Conservation (phyloP, 2,329 filamentous ascomycete species). For the Fusarium sterilihyphosum region DNA sequence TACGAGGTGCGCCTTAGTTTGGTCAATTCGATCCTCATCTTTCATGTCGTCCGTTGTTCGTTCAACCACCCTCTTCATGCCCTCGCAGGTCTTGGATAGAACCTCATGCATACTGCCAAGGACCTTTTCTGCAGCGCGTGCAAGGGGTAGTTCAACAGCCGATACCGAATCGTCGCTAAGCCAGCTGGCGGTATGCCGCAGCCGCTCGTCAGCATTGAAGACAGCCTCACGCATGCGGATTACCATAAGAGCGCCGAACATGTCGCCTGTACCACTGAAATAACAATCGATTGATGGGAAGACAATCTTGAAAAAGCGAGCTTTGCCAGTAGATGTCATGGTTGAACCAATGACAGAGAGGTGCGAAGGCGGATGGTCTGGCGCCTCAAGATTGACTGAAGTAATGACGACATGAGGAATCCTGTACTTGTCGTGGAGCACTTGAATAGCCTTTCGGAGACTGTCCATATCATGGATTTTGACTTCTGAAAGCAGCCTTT, state of each 20-base stretch:
- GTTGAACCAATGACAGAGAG: slow-evolving; percentile 83
- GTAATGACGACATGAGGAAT: slow-evolving; percentile 94
- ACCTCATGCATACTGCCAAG: slow-evolving; percentile 93
- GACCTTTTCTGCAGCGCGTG: slow-evolving; percentile 85
- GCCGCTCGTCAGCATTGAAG: slow-evolving; percentile 47
- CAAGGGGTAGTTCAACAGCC: slow-evolving; percentile 80
- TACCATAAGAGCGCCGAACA: slow-evolving; percentile 94
- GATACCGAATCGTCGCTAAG: slow-evolving; percentile 76
- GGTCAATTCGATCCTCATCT: slow-evolving; percentile 56
- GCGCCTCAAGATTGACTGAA: slow-evolving; percentile 76
- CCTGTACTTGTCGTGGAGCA: slow-evolving; percentile 78
- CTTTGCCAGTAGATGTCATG: slow-evolving; percentile 67
- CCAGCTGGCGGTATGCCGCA: slow-evolving; percentile 74
- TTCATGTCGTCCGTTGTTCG: slow-evolving; percentile 55
- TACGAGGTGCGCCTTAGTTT: slow-evolving; percentile 71
- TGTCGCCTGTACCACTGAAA: slow-evolving; percentile 96
- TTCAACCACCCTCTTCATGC: slow-evolving; percentile 64
- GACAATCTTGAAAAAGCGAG: slow-evolving; percentile 88
- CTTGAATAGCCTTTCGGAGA: slow-evolving; percentile 78
- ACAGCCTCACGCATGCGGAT: slow-evolving; percentile 89
- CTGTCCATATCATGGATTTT: slow-evolving; percentile 80
- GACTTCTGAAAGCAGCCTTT: slow-evolving; percentile 84
- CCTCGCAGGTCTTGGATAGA: slow-evolving; percentile 73
- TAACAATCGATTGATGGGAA: slow-evolving; percentile 91
- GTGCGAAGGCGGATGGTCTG: slow-evolving; percentile 59